These are phyloP conservation scores for Boletus rubescentipes DNA, from an alignment of 768 basidiomycete species.

Conservation along the genomic window DNA sequence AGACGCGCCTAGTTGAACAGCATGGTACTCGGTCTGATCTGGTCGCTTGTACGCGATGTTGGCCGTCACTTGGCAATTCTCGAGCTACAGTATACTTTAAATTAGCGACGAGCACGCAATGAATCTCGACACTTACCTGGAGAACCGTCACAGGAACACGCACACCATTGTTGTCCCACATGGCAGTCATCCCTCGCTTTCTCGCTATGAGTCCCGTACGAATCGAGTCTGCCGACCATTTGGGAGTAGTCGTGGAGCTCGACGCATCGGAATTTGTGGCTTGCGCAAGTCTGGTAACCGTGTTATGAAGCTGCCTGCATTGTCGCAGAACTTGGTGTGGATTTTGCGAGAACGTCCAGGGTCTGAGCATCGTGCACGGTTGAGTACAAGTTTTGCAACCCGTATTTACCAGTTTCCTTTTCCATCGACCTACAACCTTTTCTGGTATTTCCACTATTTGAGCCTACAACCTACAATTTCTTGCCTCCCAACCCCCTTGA, in stretches of 20 bases:
- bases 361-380: conserved; percentile 46
- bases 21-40: conserved; percentile 76
- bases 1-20: conserved; percentile 90
- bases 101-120: conserved; percentile 9
- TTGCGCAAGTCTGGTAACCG: conserved; percentile 34
- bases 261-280: conserved; percentile 19
- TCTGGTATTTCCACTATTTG: background rate
- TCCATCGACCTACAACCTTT: conserved; percentile 5
- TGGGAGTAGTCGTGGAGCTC: conserved; percentile 34
- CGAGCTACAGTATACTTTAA: conserved; percentile 54
- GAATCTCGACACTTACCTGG: conserved; percentile 58
- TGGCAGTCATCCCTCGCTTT: conserved; percentile 92
- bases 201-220: conserved; percentile 91
- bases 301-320: conserved; percentile 45
- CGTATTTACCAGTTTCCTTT: too few species aligned
- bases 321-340: conserved; percentile 33
- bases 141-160: conserved; percentile 91
- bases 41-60: conserved; percentile 65
- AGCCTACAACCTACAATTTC: background rate
- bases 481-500: conserved; percentile 12
- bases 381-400: conserved; percentile 13
- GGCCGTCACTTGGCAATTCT: conserved; percentile 87
- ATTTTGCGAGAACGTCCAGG: conserved; percentile 46
- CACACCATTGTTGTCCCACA: conserved; percentile 91
- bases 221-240: conserved; percentile 85